phyloP scores from a whole-genome alignment of 2,329 filamentous ascomycete species.

The Neurospora sp. region DNA sequence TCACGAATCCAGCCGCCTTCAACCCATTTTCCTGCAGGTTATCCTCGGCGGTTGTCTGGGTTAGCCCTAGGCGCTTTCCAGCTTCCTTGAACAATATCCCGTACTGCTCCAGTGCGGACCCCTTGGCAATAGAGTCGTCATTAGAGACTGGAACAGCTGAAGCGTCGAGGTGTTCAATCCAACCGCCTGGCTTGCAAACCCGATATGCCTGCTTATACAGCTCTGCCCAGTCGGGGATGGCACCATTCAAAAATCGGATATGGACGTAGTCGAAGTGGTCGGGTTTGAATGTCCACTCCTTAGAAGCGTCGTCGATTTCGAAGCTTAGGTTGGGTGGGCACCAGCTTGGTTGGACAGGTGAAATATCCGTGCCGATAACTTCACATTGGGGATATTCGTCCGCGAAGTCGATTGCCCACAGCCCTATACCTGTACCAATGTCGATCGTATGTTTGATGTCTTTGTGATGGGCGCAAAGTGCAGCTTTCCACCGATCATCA shows the following conservation, averaged over 20 bases:
- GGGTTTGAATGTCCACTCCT: conserved; percentile 34
- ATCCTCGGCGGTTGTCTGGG: background rate
- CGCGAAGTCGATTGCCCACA: conserved; percentile 29
- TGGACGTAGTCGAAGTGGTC: conserved; percentile 48
- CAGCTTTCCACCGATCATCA: background rate
- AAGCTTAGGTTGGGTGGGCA: conserved; percentile 45
- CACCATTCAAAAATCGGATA: conserved; percentile 41
- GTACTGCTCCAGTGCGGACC: conserved; percentile 17
- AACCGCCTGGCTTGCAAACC: conserved; percentile 44
- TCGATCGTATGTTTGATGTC: conserved; percentile 24
- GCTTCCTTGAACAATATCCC: conserved; percentile 13
- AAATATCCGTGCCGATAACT: conserved; percentile 44
- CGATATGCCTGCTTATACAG: conserved; percentile 37
- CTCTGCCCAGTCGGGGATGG: conserved; percentile 40
- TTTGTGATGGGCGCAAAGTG: background rate
- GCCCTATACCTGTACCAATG: conserved; percentile 37
- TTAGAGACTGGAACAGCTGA: conserved; percentile 15
- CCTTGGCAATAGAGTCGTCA: conserved; percentile 16
- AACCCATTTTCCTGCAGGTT: conserved; percentile 11
- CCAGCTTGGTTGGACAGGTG: conserved; percentile 44
- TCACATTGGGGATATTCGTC: conserved; percentile 31
- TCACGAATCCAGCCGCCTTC: conserved; percentile 22
- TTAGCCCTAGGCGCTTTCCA: background rate
- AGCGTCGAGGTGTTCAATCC: conserved; percentile 24
- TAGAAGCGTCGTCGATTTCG: conserved; percentile 51